Percentiles rank a stretch among this genome's conserved stretches.
phyloP scores from a whole-genome alignment of 495 filamentous ascomycete species.

The Aspergillus saccharolyticus region DNA sequence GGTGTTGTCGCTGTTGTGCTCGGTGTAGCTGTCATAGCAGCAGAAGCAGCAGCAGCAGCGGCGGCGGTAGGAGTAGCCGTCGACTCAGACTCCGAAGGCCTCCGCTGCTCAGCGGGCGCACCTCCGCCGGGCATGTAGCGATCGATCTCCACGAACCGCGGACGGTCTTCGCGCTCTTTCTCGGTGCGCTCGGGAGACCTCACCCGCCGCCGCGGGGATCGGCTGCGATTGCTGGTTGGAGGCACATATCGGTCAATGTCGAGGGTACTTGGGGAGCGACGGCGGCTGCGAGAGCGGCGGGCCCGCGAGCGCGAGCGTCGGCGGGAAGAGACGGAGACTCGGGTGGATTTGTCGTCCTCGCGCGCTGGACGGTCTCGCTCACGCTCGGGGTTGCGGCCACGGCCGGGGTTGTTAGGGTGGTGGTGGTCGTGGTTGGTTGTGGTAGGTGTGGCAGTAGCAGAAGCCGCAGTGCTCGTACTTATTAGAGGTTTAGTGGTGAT shows the following conservation, averaged over 20 bases:
- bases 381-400: conserved; percentile 1
- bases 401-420: not conserved
- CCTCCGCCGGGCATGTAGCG: conserved; percentile 44
- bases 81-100: conserved; percentile 21
- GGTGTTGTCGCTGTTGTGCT: conserved; percentile 6
- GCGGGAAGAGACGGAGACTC: conserved; percentile 19
- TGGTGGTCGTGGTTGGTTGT: not conserved
- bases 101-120: conserved; percentile 1
- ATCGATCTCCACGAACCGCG: conserved; percentile 42
- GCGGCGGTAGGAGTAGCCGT: conserved; percentile 18
- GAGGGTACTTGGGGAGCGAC: conserved; percentile 28
- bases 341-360: conserved; percentile 20
- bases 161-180: conserved; percentile 15
- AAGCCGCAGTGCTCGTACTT: too few species aligned
- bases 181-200: conserved; percentile 30
- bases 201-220: conserved; percentile 40
- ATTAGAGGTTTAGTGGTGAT: not conserved
- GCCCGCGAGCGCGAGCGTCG: conserved; percentile 26
- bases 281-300: conserved; percentile 29
- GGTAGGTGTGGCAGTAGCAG: too few species aligned
- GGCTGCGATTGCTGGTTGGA: conserved; percentile 38
- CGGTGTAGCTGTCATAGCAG: conserved; percentile 20
- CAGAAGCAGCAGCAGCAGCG: conserved; percentile 13
- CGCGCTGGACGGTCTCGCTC: conserved; percentile 8
- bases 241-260: conserved; percentile 52